Percentiles rank a stretch among this genome's conserved stretches.
Conservation (phyloP, 306 rosid genomes). For the Casuarina cunninghamiana region DNA sequence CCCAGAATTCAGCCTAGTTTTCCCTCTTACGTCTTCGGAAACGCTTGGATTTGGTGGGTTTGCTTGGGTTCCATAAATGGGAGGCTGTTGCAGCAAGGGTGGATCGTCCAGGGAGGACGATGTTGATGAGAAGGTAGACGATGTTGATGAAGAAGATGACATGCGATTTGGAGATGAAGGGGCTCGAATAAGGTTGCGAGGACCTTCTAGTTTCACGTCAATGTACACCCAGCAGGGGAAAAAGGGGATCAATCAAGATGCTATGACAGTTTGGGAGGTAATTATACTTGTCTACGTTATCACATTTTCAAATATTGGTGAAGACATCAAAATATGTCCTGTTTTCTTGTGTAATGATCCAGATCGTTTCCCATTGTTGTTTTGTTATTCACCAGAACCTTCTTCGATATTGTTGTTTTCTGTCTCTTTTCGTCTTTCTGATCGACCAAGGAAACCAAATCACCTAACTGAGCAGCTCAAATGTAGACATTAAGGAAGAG, state of each 20-base stretch:
- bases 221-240: conserved; percentile 78
- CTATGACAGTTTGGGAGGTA: conserved; percentile 95
- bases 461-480: too few species aligned
- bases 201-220: conserved; percentile 53
- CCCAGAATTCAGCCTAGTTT: too few species aligned
- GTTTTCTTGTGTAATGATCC: background rate
- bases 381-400: background rate
- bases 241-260: conserved; percentile 88
- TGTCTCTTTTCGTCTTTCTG: background rate
- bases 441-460: background rate
- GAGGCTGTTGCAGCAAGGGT: conserved; percentile 56
- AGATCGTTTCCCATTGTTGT: conserved; percentile 5
- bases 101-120: conserved; percentile 33
- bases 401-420: background rate
- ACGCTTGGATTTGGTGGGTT: conserved; percentile 29
- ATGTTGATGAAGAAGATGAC: conserved; percentile 30
- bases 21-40: too few species aligned
- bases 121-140: conserved; percentile 28
- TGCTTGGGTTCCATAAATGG: conserved; percentile 42
- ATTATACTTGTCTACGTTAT: background rate
- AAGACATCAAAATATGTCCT: background rate
- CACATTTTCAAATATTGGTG: background rate
- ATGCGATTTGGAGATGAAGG: conserved; percentile 34
- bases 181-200: conserved; percentile 48
- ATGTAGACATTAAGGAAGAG: too few species aligned